phyloP scores from a whole-genome alignment of 768 basidiomycete genomes.

The Tylopilus rubrobrunneus region DNA sequence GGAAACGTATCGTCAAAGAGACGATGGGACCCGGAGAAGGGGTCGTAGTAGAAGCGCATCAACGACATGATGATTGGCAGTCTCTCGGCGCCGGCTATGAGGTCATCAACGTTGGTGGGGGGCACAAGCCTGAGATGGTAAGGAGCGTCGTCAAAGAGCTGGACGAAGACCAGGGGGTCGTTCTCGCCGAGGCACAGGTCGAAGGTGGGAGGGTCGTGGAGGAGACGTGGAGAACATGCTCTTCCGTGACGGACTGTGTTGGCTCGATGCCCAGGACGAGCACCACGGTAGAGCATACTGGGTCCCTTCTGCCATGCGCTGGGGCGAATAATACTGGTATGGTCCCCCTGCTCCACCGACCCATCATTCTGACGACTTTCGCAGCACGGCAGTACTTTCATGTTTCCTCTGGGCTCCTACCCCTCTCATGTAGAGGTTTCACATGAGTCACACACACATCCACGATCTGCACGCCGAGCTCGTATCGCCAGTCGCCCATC shows the following conservation, averaged over 20 bases:
- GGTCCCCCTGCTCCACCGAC: neutral
- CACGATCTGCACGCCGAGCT: slow-evolving; percentile 93
- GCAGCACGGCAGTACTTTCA: too few species aligned
- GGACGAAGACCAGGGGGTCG: too few species aligned
- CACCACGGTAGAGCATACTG: slow-evolving; percentile 68
- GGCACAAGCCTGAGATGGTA: too few species aligned
- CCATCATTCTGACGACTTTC: neutral
- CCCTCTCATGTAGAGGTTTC: neutral
- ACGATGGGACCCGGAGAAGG: slow-evolving; percentile 41
- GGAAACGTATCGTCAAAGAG: slow-evolving; percentile 37
- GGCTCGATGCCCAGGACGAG: slow-evolving; percentile 90
- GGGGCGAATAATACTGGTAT: slow-evolving; percentile 51
- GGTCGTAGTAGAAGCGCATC: slow-evolving; percentile 33
- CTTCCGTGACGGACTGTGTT: slow-evolving; percentile 85
- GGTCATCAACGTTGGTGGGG: too few species aligned
- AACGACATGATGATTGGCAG: slow-evolving; percentile 14
- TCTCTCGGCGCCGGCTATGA: too few species aligned
- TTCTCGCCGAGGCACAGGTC: too few species aligned
- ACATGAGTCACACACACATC: slow-evolving; percentile 89
- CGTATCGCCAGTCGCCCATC: slow-evolving; percentile 92
- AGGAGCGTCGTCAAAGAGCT: too few species aligned
- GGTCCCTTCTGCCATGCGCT: slow-evolving; percentile 84
- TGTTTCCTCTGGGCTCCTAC: too few species aligned
- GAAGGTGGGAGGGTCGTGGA: too few species aligned
- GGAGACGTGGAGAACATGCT: slow-evolving; percentile 82